Conservation (phyloP, 2,329 filamentous ascomycete species). For the Seiridium unicorne region DNA sequence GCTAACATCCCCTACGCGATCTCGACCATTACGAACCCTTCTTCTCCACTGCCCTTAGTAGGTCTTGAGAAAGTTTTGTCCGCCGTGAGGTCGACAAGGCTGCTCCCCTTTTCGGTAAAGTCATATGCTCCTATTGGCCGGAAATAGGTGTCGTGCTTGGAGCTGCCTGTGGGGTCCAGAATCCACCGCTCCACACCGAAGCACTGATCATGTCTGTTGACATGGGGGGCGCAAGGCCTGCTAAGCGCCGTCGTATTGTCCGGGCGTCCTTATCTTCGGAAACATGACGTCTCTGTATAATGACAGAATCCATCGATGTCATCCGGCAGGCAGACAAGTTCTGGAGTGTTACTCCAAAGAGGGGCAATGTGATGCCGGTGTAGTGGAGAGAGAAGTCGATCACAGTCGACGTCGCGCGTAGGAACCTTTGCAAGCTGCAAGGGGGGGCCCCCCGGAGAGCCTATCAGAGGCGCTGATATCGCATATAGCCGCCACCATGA, state of each 20-base stretch:
- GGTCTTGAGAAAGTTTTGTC: not conserved
- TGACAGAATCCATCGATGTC: not conserved
- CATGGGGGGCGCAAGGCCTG: too few species aligned
- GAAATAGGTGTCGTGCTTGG: not conserved
- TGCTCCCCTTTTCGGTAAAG: not conserved
- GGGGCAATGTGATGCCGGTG: not conserved
- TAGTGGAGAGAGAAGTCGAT: not conserved
- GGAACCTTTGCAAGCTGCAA: not conserved
- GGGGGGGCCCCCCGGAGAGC: too few species aligned
- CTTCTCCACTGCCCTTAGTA: too few species aligned
- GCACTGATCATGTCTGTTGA: too few species aligned
- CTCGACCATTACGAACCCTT: too few species aligned
- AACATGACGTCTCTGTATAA: not conserved
- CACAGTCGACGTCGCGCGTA: not conserved
- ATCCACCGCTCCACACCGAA: not conserved
- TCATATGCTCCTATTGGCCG: not conserved
- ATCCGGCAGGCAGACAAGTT: not conserved
- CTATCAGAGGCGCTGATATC: not conserved
- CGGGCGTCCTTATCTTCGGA: too few species aligned
- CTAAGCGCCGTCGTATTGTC: not conserved
- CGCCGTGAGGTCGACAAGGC: not conserved
- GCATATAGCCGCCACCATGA: not conserved
- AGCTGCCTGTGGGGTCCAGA: not conserved
- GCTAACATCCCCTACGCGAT: too few species aligned
- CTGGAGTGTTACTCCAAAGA: not conserved